Evolutionary conservation across 2,329 filamentous ascomycete species (phyloP), one percentile per base, ranked within the genome.

Genomic region (Teratosphaeria viscida): DNA sequence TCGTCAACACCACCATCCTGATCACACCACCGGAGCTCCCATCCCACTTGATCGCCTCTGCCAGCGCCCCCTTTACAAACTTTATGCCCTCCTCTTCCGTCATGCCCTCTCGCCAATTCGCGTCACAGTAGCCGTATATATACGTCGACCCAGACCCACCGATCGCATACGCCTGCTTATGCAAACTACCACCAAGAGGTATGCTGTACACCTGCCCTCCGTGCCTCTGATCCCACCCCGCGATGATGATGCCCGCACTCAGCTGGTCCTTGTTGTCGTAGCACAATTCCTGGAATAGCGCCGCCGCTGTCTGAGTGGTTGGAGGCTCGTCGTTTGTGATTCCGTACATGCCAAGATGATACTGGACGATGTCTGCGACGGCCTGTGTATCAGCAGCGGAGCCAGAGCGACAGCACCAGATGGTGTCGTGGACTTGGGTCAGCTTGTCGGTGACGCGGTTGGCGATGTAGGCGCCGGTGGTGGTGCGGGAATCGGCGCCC

Each of bases 371-470:
- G 72, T 99, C 94, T 61, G 94, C 94, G 55, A 99, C 91, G 56
- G 94, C 94, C 78, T 99, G 94, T 61, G 94, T 99, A 73, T 99
- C 94, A 67, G 94, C 94, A 35, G 94, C 94, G 29, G 94, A 99
- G 57, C 94, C 94, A 62, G 94, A 97, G 71, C 94, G 88, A 80
- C 94, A 99, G 81, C 94, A 99, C 94, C 94, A 99, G 77, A 99
- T 97, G 61, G 92, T 97, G 77, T 99, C 94, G 79, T 95, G 89
- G 62, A 99, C 92, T 81, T 92, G 89, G 71, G 94, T 99, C 74
- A 99, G 86, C 82, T 99, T 99, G 83, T 99, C 94, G 65, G 94
- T 99, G 66, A 99, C 94, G 81, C 94, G 88, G 78, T 99, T 99
- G 70, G 94, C 94, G 73, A 99, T 97, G 82, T 97, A 99, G 69